Evolutionary conservation across 129 eudicot genomes (phyloP).

Genomic region (Artemisia argyi): DNA sequence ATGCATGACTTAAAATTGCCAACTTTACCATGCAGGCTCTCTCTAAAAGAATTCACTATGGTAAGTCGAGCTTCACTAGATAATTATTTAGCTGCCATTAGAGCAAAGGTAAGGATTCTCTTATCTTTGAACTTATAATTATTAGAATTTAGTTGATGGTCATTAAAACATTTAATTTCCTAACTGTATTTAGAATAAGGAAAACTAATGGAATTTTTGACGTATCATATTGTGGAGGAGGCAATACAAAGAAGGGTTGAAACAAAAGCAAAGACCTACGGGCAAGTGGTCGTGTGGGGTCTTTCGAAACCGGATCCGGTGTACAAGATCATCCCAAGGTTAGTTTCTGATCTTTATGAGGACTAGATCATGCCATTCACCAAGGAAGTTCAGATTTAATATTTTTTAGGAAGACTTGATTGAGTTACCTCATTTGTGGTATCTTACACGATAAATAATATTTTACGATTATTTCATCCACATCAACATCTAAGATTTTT

Average conservation of each 20-base stretch:
- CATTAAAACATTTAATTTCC: neutral
- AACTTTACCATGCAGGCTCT: slow-evolving; percentile 45
- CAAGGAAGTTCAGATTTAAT: slow-evolving; percentile 72
- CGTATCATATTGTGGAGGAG: slow-evolving; percentile 73
- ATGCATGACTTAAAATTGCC: neutral
- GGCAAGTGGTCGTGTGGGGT: slow-evolving; percentile 47
- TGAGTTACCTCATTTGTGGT: neutral
- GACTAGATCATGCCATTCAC: slow-evolving; percentile 89
- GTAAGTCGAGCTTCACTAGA: slow-evolving; percentile 74
- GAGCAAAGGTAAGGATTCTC: slow-evolving; percentile 48
- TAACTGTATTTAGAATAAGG: slow-evolving; percentile 44
- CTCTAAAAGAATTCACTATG: slow-evolving; percentile 82
- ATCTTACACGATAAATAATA: neutral
- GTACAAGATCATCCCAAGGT: slow-evolving; percentile 67
- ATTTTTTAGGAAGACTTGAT: slow-evolving; percentile 42
- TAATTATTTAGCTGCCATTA: slow-evolving; percentile 64
- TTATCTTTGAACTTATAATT: neutral
- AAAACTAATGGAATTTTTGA: slow-evolving; percentile 61
- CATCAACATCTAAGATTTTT: neutral
- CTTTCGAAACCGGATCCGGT: slow-evolving; percentile 41
- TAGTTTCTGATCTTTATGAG: slow-evolving; percentile 72
- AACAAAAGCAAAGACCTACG: slow-evolving; percentile 67
- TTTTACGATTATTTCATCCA: neutral
- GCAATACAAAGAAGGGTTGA: slow-evolving; percentile 65
- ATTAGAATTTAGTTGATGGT: neutral